A percentile compares a stretch with the other conserved stretches of the same genome.
phyloP scores from a whole-genome alignment of 805 yeast genomes.

The Wickerhamiella dianesei region DNA sequence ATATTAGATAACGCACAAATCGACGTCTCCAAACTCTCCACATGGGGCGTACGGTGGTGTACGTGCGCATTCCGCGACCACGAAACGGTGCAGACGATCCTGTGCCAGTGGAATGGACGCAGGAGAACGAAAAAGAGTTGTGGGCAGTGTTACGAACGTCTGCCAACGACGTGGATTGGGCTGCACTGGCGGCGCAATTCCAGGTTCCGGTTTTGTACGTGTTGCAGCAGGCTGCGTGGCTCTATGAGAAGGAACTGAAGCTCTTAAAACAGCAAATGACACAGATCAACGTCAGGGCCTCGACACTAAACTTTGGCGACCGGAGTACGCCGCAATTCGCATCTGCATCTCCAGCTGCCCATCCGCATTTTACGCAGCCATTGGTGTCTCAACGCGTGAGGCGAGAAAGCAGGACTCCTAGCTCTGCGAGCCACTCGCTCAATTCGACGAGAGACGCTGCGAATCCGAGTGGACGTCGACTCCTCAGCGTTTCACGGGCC shows the following conservation, averaged over 20 bases:
- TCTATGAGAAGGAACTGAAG: constrained; percentile 29
- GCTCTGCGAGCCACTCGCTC: background rate
- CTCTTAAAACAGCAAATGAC: constrained; percentile 25
- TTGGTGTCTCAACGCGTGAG: background rate
- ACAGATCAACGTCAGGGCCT: constrained; percentile 7
- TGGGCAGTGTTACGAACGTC: constrained; percentile 27
- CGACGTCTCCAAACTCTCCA: background rate
- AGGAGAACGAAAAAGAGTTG: constrained; percentile 23
- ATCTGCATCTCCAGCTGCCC: background rate
- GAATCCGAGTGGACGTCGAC: constrained; percentile 7
- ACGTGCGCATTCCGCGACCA: constrained; percentile 32
- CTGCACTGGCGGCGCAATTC: constrained; percentile 25
- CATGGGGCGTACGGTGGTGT: constrained; percentile 22
- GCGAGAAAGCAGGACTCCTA: background rate
- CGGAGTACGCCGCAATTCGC: background rate
- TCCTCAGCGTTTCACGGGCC: constrained; percentile 11
- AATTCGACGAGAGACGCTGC: background rate
- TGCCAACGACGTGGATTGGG: constrained; percentile 26
- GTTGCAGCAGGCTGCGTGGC: constrained; percentile 32
- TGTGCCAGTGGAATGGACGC: constrained; percentile 23
- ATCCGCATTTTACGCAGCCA: background rate
- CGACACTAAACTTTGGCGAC: background rate
- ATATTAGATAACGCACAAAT: no score
- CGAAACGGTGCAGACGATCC: constrained; percentile 33
- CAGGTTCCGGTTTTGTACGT: constrained; percentile 27